Conservation (phyloP, 805 yeast genomes). For the Candida tibetensis region DNA sequence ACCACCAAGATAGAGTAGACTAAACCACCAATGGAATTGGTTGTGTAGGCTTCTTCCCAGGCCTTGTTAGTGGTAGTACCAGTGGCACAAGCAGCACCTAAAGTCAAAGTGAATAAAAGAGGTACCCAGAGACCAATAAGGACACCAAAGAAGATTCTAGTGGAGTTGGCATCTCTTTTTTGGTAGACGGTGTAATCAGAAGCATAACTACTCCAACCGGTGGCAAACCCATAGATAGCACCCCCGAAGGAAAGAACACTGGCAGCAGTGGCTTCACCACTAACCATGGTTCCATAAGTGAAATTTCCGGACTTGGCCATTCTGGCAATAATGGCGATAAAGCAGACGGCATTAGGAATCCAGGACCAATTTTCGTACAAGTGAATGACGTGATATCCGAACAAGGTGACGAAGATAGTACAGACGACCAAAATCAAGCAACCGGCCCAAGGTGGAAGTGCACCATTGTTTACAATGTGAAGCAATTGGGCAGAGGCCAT, state of each 20-base stretch:
- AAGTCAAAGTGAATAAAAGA: constrained; percentile 64
- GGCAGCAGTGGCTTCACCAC: constrained; percentile 73
- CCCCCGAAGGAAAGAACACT: constrained; percentile 78
- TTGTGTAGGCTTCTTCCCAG: constrained; percentile 51
- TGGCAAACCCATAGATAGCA: constrained; percentile 79
- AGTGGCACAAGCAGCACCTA: constrained; percentile 85
- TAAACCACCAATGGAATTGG: constrained; percentile 74
- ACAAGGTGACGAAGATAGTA: constrained; percentile 72
- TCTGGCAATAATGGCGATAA: constrained; percentile 77
- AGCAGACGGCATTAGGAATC: constrained; percentile 75
- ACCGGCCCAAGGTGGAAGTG: constrained; percentile 88
- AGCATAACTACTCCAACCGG: constrained; percentile 94
- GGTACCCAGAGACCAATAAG: constrained; percentile 65
- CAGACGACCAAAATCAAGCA: constrained; percentile 66
- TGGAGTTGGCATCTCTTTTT: constrained; percentile 59
- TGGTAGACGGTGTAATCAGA: constrained; percentile 90
- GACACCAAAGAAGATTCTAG: constrained; percentile 62
- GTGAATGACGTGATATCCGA: constrained; percentile 84
- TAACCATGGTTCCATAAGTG: constrained; percentile 28
- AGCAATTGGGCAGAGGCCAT: constrained; percentile 85
- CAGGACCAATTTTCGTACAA: constrained; percentile 80
- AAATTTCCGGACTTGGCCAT: constrained; percentile 66
- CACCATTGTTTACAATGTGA: constrained; percentile 65
- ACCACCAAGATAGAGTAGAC: constrained; percentile 74
- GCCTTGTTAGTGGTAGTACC: constrained; percentile 48